Conservation (phyloP, 495 filamentous ascomycete species). For the Xylaria palmicola region DNA sequence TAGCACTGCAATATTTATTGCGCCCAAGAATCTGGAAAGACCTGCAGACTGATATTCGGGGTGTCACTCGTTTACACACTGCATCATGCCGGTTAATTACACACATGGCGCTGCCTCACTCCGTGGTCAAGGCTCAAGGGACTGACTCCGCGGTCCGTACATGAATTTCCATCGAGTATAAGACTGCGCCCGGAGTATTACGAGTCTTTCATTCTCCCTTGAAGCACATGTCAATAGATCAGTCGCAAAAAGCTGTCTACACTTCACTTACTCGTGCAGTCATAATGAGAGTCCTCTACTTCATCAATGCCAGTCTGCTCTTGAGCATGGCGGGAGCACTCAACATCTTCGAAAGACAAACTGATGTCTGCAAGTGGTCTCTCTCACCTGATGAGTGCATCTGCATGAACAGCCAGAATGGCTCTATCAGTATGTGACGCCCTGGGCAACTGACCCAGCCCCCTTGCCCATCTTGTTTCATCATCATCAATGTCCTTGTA, state of each 20-base stretch:
- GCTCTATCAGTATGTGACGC: conserved; percentile 1
- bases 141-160: background rate
- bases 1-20: background rate
- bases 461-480: background rate
- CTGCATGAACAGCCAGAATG: conserved; percentile 14
- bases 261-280: too few relatives aligned
- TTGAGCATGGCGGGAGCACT: background rate
- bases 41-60: background rate
- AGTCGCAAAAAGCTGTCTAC: background rate
- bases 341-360: conserved; percentile 12
- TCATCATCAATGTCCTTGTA: too few relatives aligned
- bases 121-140: background rate
- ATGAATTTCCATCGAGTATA: too few relatives aligned
- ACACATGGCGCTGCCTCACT: background rate
- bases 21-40: conserved; percentile 6
- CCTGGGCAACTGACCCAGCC: background rate
- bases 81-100: conserved; percentile 6
- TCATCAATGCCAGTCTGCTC: background rate
- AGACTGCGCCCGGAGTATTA: too few relatives aligned
- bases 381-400: conserved; percentile 13
- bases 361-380: conserved; percentile 14
- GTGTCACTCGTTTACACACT: background rate
- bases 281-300: background rate
- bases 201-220: too few relatives aligned
- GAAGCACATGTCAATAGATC: background rate